These are phyloP conservation scores for Chloranthus sessilifolius DNA, from an alignment of 164 flowering plant genomes.

Conservation along the genomic window DNA sequence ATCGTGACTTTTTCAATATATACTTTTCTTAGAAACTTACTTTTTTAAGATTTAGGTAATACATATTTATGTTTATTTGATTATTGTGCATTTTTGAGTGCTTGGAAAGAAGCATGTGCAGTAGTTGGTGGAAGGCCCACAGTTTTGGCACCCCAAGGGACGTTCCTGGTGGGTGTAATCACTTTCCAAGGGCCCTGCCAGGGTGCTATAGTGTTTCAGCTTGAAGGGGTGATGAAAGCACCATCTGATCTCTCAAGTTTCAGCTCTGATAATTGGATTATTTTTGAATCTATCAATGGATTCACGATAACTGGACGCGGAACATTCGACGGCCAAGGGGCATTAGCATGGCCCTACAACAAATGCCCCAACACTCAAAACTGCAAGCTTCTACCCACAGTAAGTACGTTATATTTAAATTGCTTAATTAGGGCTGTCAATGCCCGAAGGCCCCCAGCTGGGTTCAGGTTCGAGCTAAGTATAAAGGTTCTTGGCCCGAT, in stretches of 20 bases:
- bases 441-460: too few species aligned
- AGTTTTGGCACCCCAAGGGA: conserved; percentile 5
- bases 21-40: too few species aligned
- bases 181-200: conserved; percentile 10
- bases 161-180: conserved; percentile 6
- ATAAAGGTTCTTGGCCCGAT: too few species aligned
- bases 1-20: too few species aligned
- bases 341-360: conserved; percentile 13
- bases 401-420: too few species aligned
- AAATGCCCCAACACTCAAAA: not conserved
- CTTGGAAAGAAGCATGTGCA: conserved; percentile 15
- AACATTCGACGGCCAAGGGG: conserved; percentile 14
- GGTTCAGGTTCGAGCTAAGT: too few species aligned
- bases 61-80: not conserved
- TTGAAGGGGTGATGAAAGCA: conserved; percentile 9
- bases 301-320: conserved; percentile 8
- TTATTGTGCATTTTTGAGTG: conserved; percentile 6
- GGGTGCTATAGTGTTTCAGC: not conserved
- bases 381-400: conserved; percentile 13
- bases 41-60: too few species aligned
- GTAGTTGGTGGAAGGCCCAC: conserved; percentile 4
- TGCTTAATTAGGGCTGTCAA: too few species aligned
- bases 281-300: conserved; percentile 1
- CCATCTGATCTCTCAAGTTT: not conserved
- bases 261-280: conserved; percentile 4